Evolutionary conservation across 2,329 filamentous ascomycete species (phyloP), one percentile per base, ranked within the genome.

Genomic region (Endoconidiophora polonica): DNA sequence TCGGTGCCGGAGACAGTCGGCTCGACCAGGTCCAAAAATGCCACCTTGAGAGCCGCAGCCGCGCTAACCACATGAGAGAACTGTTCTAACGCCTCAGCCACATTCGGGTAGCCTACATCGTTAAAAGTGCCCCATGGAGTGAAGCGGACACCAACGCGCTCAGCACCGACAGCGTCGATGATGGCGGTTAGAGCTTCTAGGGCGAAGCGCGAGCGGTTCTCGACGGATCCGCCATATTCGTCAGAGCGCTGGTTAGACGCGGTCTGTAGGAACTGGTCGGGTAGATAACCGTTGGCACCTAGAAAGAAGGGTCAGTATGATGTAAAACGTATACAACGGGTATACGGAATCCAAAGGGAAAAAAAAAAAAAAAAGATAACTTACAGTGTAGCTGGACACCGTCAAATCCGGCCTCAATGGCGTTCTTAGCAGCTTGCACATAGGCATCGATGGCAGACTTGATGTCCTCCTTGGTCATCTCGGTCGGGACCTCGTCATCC

Each of bases 401-500:
- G 58, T 90, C 83, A 41, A 81, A 80, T 0, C 84, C 83, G 16
- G 71, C 70, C 12, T 76, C 61, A 3, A 85, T 59, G 0, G 82
- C 73, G 24, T 75, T 69, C 53, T 69, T 69, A 1, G 72, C 68
- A 1, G 73, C 71, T 0, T 67, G 68, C 1, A 70, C 72, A 60
- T 73, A 86, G 0, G 77, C 76, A 0, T 59, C 61, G 62, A 86
- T 82, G 54, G 79, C 69, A 2, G 70, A 60, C 56, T 74, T 66
- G 50, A 88, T 88, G 16, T 86, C 81, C 1, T 72, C 65, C 46
- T 75, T 68, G 0, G 73, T 81, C 71, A 88, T 74, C 22, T 70
- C 78, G 48, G 73, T 74, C 2, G 81, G 81, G 3, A 71, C 71
- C 3, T 72, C 72, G 40, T 70, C 66, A 2, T 72, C 63, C 14